phyloP scores from a whole-genome alignment of 495 filamentous ascomycete species.

The Podospora tetraspora region DNA sequence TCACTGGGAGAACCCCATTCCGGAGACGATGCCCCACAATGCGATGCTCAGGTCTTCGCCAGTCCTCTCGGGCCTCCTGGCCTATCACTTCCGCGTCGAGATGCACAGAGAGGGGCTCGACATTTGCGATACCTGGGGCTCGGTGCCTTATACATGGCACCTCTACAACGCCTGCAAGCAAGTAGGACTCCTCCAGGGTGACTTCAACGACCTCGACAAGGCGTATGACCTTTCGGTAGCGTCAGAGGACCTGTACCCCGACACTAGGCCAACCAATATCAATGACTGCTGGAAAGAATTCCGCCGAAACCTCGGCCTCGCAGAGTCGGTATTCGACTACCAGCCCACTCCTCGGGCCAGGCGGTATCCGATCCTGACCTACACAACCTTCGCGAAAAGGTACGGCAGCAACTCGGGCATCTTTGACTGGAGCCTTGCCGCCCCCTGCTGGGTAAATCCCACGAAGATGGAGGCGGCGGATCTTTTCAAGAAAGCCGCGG shows the following conservation, averaged over 20 bases:
- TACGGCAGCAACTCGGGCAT: neutral
- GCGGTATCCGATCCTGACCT: neutral
- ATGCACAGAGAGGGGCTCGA: constrained; percentile 26
- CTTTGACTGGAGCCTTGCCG: too few species aligned
- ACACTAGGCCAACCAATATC: constrained; percentile 21
- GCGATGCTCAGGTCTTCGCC: constrained; percentile 28
- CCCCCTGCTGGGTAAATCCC: too few species aligned
- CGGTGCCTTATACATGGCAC: constrained; percentile 31
- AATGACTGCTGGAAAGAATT: constrained; percentile 25
- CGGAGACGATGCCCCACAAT: neutral
- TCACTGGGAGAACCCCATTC: neutral
- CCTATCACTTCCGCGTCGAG: constrained; percentile 25
- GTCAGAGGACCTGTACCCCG: constrained; percentile 27
- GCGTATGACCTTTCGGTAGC: constrained; percentile 17
- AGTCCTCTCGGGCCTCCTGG: constrained; percentile 29
- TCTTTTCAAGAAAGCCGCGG: constrained; percentile 16
- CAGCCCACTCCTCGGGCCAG: too few species aligned
- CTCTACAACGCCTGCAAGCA: constrained; percentile 35
- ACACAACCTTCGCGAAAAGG: neutral
- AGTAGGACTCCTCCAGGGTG: constrained; percentile 21
- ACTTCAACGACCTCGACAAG: constrained; percentile 38
- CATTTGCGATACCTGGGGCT: constrained; percentile 34
- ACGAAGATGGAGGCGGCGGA: constrained; percentile 7
- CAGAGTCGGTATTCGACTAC: neutral
- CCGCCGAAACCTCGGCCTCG: constrained; percentile 16